Base-by-base conservation (phyloP, 345 rosid genomes). In the Linum lewisii region DNA sequence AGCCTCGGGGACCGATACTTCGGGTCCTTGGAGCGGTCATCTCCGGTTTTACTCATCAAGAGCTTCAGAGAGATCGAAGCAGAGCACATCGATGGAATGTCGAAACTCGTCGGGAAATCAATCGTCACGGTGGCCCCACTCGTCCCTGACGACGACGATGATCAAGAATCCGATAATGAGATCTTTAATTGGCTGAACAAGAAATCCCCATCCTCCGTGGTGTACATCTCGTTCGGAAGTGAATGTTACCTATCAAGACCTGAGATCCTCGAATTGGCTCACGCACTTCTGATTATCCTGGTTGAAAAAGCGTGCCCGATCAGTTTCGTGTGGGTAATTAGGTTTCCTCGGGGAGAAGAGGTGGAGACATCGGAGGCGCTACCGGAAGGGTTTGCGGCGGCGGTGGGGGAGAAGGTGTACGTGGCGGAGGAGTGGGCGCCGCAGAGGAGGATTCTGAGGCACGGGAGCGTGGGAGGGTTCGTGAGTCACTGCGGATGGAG, bases 401-500 rank as follows among this genome's bases (percentile, higher is more conserved):
- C 26, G 51, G 25, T 15, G 7, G 25, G 16, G 9, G 44, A 57
- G 2, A 57, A 19, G 44, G 60, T 37, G 4, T 4, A 25, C 2
- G 9, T 57, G 36, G 51, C 22, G 51, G 51, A 36, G 26, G 23
- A 16, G 2, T 59, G 62, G 51, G 62, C 62, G 3, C 62, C 62
- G 20, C 62, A 59, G 7, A 5, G 14, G 25, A 37, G 42, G 19
- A 42, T 59, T 6, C n/a, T 59, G 38, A 23, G 25, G 11, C 50
- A 59, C 42, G 13, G 21, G 38, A 36, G 18, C 51, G 20, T 42
- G 0, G 50, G 51, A 4, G 62, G 62, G 26, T 59, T 59, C 18
- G 51, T 59, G 51, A 59, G 51, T 9, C 62, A 59, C 62, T 59
- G 62, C 38, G 62, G 49, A 21, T 59, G 62, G 62, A 42, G 62